A percentile compares a stretch with the other conserved stretches of the same genome.
Conservation (phyloP, 139 green algal species). For the Tetradesmus obliquus region DNA sequence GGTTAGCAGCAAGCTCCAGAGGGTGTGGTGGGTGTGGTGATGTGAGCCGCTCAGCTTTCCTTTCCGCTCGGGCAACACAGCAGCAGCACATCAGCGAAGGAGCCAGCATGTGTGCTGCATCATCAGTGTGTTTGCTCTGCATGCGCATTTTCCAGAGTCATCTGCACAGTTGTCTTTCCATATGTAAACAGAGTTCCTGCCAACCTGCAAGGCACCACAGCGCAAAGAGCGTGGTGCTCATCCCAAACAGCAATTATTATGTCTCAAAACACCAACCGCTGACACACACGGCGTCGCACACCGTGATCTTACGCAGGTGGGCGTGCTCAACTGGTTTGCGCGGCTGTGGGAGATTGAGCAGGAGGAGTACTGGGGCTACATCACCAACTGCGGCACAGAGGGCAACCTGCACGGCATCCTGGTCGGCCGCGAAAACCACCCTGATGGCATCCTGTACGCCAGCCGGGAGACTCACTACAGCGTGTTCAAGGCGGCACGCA, state of each 20-base stretch:
- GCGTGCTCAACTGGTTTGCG: slow-evolving; percentile 98
- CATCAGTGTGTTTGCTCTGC: too few species aligned
- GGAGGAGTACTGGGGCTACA: slow-evolving; percentile 98
- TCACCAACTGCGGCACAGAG: slow-evolving; percentile 99
- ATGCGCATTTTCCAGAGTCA: too few species aligned
- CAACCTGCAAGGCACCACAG: too few species aligned
- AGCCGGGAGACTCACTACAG: slow-evolving; percentile 96
- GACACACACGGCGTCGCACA: neutral
- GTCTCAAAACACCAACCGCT: neutral
- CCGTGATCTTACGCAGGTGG: slow-evolving; percentile 66
- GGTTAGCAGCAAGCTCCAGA: neutral
- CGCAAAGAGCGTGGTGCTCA: too few species aligned
- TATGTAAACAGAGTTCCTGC: too few species aligned
- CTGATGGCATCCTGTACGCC: slow-evolving; percentile 92
- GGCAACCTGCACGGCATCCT: slow-evolving; percentile 98
- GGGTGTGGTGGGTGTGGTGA: too few species aligned
- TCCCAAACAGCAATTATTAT: too few species aligned
- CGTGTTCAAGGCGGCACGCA: slow-evolving; percentile 95
- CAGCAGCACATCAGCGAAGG: neutral
- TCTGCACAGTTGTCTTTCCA: too few species aligned
- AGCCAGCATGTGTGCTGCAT: neutral
- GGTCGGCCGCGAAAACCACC: slow-evolving; percentile 89
- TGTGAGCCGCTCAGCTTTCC: neutral
- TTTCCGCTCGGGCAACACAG: neutral
- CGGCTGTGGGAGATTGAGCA: slow-evolving; percentile 94